phyloP scores from a whole-genome alignment of 306 rosid genomes.

The Prunus fruticosa region DNA sequence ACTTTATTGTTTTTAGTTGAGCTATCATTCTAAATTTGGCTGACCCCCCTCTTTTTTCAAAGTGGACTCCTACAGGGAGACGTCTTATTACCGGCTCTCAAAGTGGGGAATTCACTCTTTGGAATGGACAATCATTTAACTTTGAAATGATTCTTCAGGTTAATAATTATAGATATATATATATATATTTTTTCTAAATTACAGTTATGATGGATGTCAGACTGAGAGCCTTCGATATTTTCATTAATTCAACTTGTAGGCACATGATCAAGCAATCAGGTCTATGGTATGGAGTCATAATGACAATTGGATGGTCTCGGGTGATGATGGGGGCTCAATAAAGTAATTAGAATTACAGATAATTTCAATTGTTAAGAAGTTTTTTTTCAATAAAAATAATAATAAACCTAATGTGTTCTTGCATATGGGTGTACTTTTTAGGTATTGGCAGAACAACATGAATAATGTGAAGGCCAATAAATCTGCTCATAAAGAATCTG shows the following conservation, averaged over 20 bases:
- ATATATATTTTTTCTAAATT: neutral
- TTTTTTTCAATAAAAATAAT: conserved; percentile 10
- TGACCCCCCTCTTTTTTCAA: conserved; percentile 15
- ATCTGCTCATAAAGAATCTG: conserved; percentile 98
- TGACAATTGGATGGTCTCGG: conserved; percentile 99
- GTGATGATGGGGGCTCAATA: conserved; percentile 98
- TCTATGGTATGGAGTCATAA: conserved; percentile 99
- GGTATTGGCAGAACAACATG: conserved; percentile 99
- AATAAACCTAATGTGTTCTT: conserved; percentile 16
- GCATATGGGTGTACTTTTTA: conserved; percentile 28
- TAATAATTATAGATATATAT: neutral
- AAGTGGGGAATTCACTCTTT: conserved; percentile 97
- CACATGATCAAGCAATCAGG: conserved; percentile 98
- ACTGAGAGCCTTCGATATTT: conserved; percentile 20
- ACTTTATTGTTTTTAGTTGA: conserved; percentile 25
- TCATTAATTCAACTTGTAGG: conserved; percentile 40
- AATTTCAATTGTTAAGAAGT: conserved; percentile 2
- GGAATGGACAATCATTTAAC: conserved; percentile 99
- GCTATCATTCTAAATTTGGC: conserved; percentile 24
- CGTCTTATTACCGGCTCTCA: conserved; percentile 98
- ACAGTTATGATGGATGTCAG: neutral
- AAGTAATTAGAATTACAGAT: conserved; percentile 62
- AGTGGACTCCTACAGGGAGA: conserved; percentile 99
- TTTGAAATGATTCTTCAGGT: conserved; percentile 99
- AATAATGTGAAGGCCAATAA: conserved; percentile 96